Base-by-base conservation (phyloP, 306 rosid genomes). In the Senna siamea region DNA sequence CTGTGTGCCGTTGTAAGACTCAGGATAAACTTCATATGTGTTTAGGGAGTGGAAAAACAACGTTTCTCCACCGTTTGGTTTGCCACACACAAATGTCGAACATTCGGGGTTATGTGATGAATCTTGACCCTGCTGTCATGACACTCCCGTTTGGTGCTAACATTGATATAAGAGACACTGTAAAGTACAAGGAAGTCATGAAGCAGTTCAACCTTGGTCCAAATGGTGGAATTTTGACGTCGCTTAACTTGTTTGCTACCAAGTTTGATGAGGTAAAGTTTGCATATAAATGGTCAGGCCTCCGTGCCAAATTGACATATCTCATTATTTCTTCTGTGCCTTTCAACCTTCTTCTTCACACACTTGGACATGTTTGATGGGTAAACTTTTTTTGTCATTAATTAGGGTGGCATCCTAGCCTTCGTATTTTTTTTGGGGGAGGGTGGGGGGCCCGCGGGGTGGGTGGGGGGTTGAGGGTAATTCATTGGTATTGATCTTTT, bases 151-250 rank as follows among this genome's bases (percentile, higher is more conserved):
- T 26, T 20, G 93, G 83, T 30, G 87, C 93, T 38, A 92, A 92
- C 69, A 92, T 94, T 12, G 99, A 94, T 69, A 88, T 94, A 52
- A 86, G 99, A 83, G 99, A 94, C 69, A 92, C 97, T 34, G 99
- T 94, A 35, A 86, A 85, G 63, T 92, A 94, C 81, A 94, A 90
- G 85, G 96, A 89, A 80, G 97, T 94, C 77, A 94, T 94, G 96
- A 94, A 90, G 74, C 97, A 94, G 74, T 92, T 80, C 78, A 94
- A 94, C 82, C 99, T 94, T 20, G 99, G 99, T 14, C 99, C 99
- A 3, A 94, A 94, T 81, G 97, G 97, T 6, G 99, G 96, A 63
- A 94, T 92, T 71, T 81, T 92, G 86, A 94, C 99, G 6, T 94
- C 99, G 0, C 90, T 94, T 48, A 92, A 94, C 87, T 85, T 94